Base-by-base conservation (phyloP, 257 asterid species). In the Rubia yunnanensis region DNA sequence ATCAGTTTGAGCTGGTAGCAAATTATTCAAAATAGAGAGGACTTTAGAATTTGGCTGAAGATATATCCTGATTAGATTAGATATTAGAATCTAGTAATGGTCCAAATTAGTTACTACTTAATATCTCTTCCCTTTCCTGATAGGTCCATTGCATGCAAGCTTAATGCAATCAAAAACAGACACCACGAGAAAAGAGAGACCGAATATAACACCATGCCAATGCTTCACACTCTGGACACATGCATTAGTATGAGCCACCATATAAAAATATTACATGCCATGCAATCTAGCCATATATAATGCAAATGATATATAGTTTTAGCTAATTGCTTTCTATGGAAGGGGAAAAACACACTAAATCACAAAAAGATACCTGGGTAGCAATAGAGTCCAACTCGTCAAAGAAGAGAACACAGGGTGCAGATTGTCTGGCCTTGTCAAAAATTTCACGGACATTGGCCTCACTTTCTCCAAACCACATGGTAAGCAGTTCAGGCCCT, bases 381-480 rank as follows among this genome's bases (percentile, higher is more conserved):
- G 85, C 88, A 60, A 83, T 83, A 24, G 88, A 83, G 46, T 83
- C 88, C 2, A 83, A 80, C 72, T 83, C 88, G 63, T 83, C 88
- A 60, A 83, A 83, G 76, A 83, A 83, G 71, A 83, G 85, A 54
- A 83, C 88, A 58, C 88, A 83, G 3, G 88, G 88, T 41, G 88
- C 85, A 52, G 88, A 83, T 57, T 77, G 82, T 64, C 88, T 80
- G 27, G 88, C 88, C 72, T 83, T 83, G 74, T 83, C 88, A 72
- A 83, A 83, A 46, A 84, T 84, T 72, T 84, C 90, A 55, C 90
- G 87, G 32, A 84, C 87, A 74, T 84, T 84, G 28, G 90, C 90
- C 76, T 84, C 90, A 50, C 90, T 84, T 64, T 84, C 89, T 69
- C 89, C 89, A 72, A 84, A 84, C 89, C 89, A 84, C 89, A 84